Evolutionary conservation across 352 stramenopile genomes (phyloP), one percentile per base, ranked within the genome.

Genomic region (Lagenidium giganteum): DNA sequence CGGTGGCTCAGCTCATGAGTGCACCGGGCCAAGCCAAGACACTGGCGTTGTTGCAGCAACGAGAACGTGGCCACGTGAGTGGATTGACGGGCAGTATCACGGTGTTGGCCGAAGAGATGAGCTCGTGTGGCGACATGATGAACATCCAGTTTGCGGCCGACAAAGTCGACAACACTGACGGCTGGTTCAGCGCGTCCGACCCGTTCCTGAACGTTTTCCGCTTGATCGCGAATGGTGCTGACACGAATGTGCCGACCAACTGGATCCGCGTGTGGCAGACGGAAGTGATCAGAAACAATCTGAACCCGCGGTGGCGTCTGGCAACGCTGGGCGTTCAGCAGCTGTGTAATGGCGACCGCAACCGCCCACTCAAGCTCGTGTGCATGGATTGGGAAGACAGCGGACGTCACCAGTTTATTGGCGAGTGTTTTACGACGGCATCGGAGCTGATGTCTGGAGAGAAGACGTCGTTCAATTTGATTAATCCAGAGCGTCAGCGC

Each of bases 331-430:
- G 66, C 33, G 66, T 89, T n/a, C 76, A 81, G 20, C 57, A 56
- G 14, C 54, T 89, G 16, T 89, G 76, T 56, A 89, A 89, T 32
- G 76, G 76, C 28, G 50, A 89, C 34, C 30, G 85, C 14, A 67
- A 69, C 13, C 42, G 58, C 1, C 23, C 65, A 21, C 57, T 89
- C 30, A 86, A 86, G 47, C 66, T 89, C 28, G 76, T 86, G 38
- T 86, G 72, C 37, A 79, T 84, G 73, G 76, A 89, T 45, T 89
- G 76, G 76, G 76, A 89, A 42, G 67, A 70, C 17, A 89, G 51
- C 33, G 76, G 76, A 0, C 67, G 64, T 3, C 76, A 89, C 38
- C 76, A 89, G 37, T 72, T 83, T 36, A 89, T 89, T 17, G 76
- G 76, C 12, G 66, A 52, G 6, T 73, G 66, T 21, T 67, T 45